phyloP scores from a whole-genome alignment of 192 early-diverging fungal species.

The Haplosporangium gracile region DNA sequence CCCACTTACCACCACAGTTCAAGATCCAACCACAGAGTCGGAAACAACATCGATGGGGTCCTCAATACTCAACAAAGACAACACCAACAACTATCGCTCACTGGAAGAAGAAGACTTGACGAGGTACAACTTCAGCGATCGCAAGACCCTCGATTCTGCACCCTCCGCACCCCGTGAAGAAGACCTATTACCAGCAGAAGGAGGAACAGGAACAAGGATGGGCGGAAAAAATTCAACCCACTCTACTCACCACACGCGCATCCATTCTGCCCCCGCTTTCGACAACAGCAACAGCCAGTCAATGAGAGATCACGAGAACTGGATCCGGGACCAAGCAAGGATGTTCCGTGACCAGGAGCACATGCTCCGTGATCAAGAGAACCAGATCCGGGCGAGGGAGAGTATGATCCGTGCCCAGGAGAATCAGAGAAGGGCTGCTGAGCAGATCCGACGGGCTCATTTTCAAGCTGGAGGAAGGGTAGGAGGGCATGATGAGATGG shows the following conservation, averaged over 20 bases:
- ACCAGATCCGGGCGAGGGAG: background rate
- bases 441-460: background rate
- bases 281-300: background rate
- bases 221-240: background rate
- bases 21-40: background rate
- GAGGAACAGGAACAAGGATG: background rate
- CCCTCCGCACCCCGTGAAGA: slow-evolving; percentile 25
- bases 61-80: background rate
- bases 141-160: slow-evolving; percentile 26
- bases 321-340: no score
- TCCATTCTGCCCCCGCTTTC: no score
- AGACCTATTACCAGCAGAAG: background rate
- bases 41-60: background rate
- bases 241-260: background rate
- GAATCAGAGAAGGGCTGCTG: background rate
- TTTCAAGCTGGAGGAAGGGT: background rate
- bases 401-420: background rate
- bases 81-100: background rate
- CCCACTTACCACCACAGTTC: no score
- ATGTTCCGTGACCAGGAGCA: background rate
- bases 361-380: background rate
- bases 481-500: background rate
- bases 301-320: background rate
- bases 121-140: slow-evolving; percentile 39
- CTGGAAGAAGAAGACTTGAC: background rate